A percentile compares a stretch with the other conserved stretches of the same genome.
phyloP scores from a whole-genome alignment of 495 filamentous ascomycete genomes.

The Trichocladium antarcticum region DNA sequence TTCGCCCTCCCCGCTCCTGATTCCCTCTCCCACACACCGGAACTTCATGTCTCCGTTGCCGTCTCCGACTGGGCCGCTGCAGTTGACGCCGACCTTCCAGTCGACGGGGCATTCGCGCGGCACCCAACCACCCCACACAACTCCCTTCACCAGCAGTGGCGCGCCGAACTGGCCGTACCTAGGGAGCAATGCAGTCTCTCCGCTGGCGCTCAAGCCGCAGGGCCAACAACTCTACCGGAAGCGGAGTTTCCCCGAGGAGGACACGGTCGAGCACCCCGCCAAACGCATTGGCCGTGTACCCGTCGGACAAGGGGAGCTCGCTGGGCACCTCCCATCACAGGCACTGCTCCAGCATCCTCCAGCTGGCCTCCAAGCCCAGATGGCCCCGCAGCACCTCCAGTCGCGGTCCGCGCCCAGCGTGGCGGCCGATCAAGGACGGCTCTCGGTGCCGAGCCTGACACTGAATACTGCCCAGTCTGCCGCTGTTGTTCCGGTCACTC shows the following conservation, averaged over 20 bases:
- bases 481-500: slow-evolving; percentile 3
- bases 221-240: slow-evolving; percentile 43
- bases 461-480: slow-evolving; percentile 28
- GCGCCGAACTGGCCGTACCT: slow-evolving; percentile 30
- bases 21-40: slow-evolving; percentile 29
- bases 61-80: slow-evolving; percentile 36
- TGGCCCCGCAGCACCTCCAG: slow-evolving; percentile 26
- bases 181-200: slow-evolving; percentile 37
- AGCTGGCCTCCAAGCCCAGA: slow-evolving; percentile 27
- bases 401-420: not conserved
- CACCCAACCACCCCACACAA: slow-evolving; percentile 24
- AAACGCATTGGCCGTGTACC: slow-evolving; percentile 46
- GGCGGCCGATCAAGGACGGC: slow-evolving; percentile 20
- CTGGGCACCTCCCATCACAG: slow-evolving; percentile 8
- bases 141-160: slow-evolving; percentile 6
- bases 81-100: slow-evolving; percentile 23
- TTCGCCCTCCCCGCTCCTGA: slow-evolving; percentile 26
- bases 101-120: slow-evolving; percentile 17
- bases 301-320: slow-evolving; percentile 12
- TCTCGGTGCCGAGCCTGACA: slow-evolving; percentile 34
- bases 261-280: slow-evolving; percentile 50
- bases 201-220: slow-evolving; percentile 42
- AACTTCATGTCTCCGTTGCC: slow-evolving; percentile 33
- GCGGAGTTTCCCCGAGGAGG: slow-evolving; percentile 56
- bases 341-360: slow-evolving; percentile 14